Evolutionary conservation across 2,329 filamentous ascomycete genomes (phyloP), one percentile per base, ranked within the genome.

Genomic region (Penicillium concentricum): DNA sequence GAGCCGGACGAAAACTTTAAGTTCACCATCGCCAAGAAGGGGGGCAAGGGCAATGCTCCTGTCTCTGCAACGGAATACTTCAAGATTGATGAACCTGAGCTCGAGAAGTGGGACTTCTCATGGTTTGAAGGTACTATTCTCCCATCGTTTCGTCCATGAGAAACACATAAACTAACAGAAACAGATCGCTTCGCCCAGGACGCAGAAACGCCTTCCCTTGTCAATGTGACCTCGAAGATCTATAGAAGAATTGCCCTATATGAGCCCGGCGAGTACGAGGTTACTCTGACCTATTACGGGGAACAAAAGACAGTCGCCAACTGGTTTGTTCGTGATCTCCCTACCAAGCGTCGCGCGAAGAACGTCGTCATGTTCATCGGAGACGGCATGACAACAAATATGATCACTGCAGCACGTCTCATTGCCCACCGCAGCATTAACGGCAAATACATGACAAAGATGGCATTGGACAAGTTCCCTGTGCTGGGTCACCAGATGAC

Each of bases 401-500:
- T 76, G 74, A 76, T 76, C 58, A 76, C 74, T 37, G 91, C 91
- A 41, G 90, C 90, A 52, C 88, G 91, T 63, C 80, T 94, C 54
- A 86, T 95, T 54, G 90, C 82, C 18, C 91, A 95, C 80, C 88
- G 91, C 79, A 87, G 83, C 64, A 82, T 93, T 80, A 94, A 95
- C 69, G 91, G 91, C 65, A 90, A 89, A 73, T 95, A 93, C 74
- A 87, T 91, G 78, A 85, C 83, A 56, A 82, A 81, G 55, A 83
- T 95, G 82, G 82, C 85, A 69, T 81, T 95, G 79, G 91, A 95
- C 77, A 82, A 91, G 69, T 94, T 94, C 76, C 90, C 91, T 3
- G 84, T 92, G n/a, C 71, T 93, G 12, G 91, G 91, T 20, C 91
- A 95, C 73, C 90, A 93, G 76, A 93, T 94, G 87, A 92, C 90